Evolutionary conservation across 73 alveolate genomes (phyloP).

Genomic region (Paramecium caudatum): DNA sequence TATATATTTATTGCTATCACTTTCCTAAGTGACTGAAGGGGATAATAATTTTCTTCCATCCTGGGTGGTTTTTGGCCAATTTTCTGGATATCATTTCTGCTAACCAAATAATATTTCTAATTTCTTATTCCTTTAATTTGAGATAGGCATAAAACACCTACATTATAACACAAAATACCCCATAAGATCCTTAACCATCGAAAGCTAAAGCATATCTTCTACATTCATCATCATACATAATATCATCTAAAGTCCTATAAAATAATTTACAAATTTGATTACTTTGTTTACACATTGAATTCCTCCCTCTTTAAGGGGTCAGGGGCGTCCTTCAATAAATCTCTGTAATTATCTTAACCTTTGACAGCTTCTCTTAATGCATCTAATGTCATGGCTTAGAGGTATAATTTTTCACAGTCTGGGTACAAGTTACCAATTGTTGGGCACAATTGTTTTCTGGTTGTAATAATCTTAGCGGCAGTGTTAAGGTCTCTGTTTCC

Average conservation of each 20-base stretch:
- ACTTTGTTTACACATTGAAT: constrained; percentile 77
- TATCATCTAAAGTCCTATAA: constrained; percentile 89
- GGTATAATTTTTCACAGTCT: constrained; percentile 89
- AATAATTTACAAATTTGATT: background rate
- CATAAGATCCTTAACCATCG: constrained; percentile 74
- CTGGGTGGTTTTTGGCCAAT: constrained; percentile 91
- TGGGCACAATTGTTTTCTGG: constrained; percentile 93
- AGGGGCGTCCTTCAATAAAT: constrained; percentile 91
- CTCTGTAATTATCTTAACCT: constrained; percentile 88
- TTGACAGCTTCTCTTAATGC: constrained; percentile 94
- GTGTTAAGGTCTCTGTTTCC: constrained; percentile 86
- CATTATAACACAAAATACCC: constrained; percentile 82
- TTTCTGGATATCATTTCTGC: constrained; percentile 95
- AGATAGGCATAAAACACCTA: constrained; percentile 95
- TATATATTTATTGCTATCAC: constrained; percentile 33
- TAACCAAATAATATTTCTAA: constrained; percentile 94
- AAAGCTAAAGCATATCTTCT: constrained; percentile 84
- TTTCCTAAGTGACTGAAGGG: constrained; percentile 69
- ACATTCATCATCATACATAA: constrained; percentile 88
- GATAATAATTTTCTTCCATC: constrained; percentile 90
- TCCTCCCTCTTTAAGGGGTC: constrained; percentile 91
- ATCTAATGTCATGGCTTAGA: constrained; percentile 88
- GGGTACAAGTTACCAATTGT: constrained; percentile 96
- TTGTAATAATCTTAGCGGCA: constrained; percentile 91
- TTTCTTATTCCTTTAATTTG: constrained; percentile 95